A percentile compares a stretch with the other conserved stretches of the same genome.
Evolutionary conservation across 2,329 filamentous ascomycete genomes (phyloP).

Genomic region (Trematosphaeria pertusa): DNA sequence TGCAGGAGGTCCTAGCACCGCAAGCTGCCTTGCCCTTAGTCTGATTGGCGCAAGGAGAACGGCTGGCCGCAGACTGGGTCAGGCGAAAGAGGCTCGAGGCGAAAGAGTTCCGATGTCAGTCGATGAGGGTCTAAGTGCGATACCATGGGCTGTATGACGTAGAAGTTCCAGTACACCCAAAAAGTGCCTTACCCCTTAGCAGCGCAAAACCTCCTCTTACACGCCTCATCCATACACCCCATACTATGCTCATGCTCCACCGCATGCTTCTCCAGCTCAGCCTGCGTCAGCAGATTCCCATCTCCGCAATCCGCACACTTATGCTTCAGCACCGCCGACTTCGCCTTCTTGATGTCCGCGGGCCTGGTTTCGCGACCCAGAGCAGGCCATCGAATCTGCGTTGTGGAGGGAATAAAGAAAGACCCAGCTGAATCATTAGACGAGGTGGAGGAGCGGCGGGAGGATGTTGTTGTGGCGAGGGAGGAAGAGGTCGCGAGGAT

Average conservation of each 20-base stretch:
- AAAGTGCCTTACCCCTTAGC: conserved; percentile 8
- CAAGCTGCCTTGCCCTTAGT: no score
- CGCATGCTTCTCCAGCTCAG: conserved; percentile 30
- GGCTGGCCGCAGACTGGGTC: no score
- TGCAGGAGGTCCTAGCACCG: no score
- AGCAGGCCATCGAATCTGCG: conserved; percentile 33
- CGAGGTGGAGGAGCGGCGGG: neutral
- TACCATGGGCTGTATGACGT: no score
- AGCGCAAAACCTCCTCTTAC: conserved; percentile 35
- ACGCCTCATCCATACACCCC: conserved; percentile 21
- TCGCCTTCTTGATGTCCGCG: conserved; percentile 19
- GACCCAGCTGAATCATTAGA: conserved; percentile 12
- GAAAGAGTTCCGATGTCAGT: no score
- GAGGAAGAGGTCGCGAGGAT: neutral
- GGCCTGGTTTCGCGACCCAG: conserved; percentile 16
- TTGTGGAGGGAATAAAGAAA: conserved; percentile 32
- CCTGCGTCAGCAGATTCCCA: conserved; percentile 31
- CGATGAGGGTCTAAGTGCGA: no score
- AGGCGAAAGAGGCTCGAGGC: no score
- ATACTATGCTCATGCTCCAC: conserved; percentile 34
- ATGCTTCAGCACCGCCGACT: conserved; percentile 19
- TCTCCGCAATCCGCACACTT: conserved; percentile 30
- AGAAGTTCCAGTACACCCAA: no score
- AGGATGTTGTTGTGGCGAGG: neutral
- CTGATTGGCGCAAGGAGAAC: no score